A percentile compares a stretch with the other conserved stretches of the same genome.
phyloP scores from a whole-genome alignment of 257 asterid genomes.

The Solanum paucissectum region DNA sequence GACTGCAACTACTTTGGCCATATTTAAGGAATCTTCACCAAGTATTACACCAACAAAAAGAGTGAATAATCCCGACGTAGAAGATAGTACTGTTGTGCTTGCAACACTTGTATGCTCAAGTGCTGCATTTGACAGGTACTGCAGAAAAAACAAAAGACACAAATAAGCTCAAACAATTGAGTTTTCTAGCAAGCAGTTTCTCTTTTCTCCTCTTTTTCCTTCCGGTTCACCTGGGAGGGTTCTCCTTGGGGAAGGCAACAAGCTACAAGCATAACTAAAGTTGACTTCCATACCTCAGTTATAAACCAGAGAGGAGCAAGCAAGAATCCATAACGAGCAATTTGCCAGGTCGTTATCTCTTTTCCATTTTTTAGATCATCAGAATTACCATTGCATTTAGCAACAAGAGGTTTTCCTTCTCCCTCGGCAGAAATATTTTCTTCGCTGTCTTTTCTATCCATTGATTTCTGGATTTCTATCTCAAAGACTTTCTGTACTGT shows the following conservation, averaged over 20 bases:
- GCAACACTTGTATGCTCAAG: conserved; percentile 99
- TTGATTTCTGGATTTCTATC: conserved; percentile 53
- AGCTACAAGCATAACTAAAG: neutral
- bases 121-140: conserved; percentile 96
- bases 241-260: neutral
- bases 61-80: conserved; percentile 95
- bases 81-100: conserved; percentile 91
- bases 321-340: conserved; percentile 82
- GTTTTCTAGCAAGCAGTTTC: neutral
- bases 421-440: conserved; percentile 39
- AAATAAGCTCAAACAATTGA: neutral
- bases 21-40: conserved; percentile 84
- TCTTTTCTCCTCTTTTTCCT: neutral
- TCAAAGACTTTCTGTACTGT: conserved; percentile 52
- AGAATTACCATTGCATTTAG: conserved; percentile 26
- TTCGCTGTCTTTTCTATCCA: conserved; percentile 56
- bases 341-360: conserved; percentile 58
- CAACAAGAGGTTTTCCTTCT: conserved; percentile 61
- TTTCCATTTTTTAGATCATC: conserved; percentile 32
- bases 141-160: conserved; percentile 13
- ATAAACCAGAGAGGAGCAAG: conserved; percentile 96
- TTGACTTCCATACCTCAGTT: conserved; percentile 54
- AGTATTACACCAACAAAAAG: conserved; percentile 81
- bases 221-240: neutral
- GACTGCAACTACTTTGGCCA: conserved; percentile 78